Percentiles rank a stretch among this genome's conserved stretches.
Conservation (phyloP, 345 rosid species). For the Eucalyptus cloeziana region DNA sequence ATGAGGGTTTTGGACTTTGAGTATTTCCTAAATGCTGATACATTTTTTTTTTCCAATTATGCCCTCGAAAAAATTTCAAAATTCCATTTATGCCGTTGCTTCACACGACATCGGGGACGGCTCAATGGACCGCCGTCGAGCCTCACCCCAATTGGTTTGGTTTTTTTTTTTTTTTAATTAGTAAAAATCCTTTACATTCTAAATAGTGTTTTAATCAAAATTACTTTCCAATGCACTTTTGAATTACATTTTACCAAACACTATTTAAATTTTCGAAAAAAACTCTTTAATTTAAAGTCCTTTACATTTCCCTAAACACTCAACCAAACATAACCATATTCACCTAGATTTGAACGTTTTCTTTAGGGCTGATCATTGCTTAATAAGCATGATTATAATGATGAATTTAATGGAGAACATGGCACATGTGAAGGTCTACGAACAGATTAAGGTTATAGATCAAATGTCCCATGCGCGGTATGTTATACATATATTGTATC, state of each 20-base stretch:
- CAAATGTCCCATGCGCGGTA: too few species aligned
- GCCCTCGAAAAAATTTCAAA: too few species aligned
- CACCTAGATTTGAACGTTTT: not conserved
- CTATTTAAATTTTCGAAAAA: too few species aligned
- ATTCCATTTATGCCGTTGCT: not conserved
- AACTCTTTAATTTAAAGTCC: not conserved
- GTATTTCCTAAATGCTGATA: too few species aligned
- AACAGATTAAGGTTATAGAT: too few species aligned
- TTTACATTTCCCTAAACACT: not conserved
- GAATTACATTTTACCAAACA: too few species aligned
- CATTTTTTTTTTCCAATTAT: too few species aligned
- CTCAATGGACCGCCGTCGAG: rapidly evolving
- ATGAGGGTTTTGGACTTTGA: not conserved
- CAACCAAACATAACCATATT: not conserved
- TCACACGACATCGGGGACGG: rapidly evolving
- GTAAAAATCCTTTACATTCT: too few species aligned
- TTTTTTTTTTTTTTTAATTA: too few species aligned
- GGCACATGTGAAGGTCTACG: too few species aligned
- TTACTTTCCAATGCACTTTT: not conserved
- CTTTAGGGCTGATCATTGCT: not conserved
- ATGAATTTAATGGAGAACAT: not conserved
- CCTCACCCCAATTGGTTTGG: not conserved
- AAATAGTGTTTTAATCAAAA: not conserved
- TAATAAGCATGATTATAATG: not conserved
- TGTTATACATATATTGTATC: too few species aligned